Evolutionary conservation across 2,329 filamentous ascomycete genomes (phyloP).

Genomic region (Botrytis cinerea): DNA sequence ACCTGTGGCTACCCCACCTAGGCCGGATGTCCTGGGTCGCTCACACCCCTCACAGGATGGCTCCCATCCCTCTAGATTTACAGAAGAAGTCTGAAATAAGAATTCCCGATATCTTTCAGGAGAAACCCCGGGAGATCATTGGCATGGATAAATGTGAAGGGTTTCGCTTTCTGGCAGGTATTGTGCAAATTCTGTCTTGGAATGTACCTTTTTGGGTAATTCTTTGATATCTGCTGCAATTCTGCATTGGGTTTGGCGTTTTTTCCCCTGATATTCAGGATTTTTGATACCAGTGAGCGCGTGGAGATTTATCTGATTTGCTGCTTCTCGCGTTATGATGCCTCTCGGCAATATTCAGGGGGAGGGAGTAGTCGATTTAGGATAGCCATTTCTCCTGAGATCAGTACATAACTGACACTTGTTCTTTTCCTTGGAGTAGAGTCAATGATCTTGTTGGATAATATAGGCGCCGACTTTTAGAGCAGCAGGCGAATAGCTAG

Average conservation of each 20-base stretch:
- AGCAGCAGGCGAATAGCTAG: conserved; percentile 26
- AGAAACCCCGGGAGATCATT: conserved; percentile 23
- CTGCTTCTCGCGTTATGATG: conserved; percentile 28
- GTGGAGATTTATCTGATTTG: conserved; percentile 33
- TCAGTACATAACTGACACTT: conserved; percentile 25
- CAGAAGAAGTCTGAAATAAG: conserved; percentile 47
- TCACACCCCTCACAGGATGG: conserved; percentile 49
- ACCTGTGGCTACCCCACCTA: conserved; percentile 30
- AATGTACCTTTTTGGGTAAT: conserved; percentile 16
- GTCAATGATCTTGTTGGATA: conserved; percentile 24
- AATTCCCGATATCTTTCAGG: conserved; percentile 26
- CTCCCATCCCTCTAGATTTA: conserved; percentile 49
- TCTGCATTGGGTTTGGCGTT: conserved; percentile 34
- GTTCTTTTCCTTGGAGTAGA: conserved; percentile 3
- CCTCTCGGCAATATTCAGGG: conserved; percentile 22
- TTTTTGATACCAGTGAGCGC: conserved; percentile 32
- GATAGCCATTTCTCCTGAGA: conserved; percentile 26
- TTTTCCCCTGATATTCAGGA: conserved; percentile 31
- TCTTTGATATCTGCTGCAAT: conserved; percentile 29
- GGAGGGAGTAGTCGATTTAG: conserved; percentile 18
- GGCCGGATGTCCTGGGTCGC: conserved; percentile 44
- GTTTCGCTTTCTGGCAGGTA: conserved; percentile 35
- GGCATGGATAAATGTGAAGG: conserved; percentile 33
- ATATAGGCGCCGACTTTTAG: conserved; percentile 25
- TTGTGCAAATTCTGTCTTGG: conserved; percentile 22